Base-by-base conservation (phyloP, 208 protist genomes). In the Wallacemonas rigidus region DNA sequence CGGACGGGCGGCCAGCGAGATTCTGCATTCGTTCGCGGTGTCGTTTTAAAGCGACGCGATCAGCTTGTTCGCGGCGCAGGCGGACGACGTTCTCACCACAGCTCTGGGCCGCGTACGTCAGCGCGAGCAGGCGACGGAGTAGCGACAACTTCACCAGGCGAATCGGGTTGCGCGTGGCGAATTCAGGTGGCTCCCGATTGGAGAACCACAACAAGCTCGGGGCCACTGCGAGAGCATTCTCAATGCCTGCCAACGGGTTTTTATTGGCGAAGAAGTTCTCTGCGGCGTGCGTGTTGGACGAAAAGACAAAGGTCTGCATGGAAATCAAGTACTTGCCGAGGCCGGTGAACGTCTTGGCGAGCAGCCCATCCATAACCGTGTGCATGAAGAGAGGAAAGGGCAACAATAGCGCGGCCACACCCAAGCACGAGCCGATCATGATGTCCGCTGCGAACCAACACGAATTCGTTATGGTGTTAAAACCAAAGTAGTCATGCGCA, bases 161-260 rank as follows among this genome's bases (percentile, higher is more conserved):
- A 39, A 85, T 77, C 15, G 77, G 77, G 58, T 85, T 85, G 45
- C 76, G 75, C 43, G 81, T 41, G 9, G 69, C 39, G 63, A 82
- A 85, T 71, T 85, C 74, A 4, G 40, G 11, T 48, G 80, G 80
- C 73, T 85, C 80, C 80, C 80, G 81, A 67, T 79, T 81, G 2
- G 69, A 39, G 48, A 81, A 81, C 80, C 80, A 85, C 70, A 85
- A 67, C 60, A 85, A 67, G 7, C 76, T 68, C 41, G 76, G 76
- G 67, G 81, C 67, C 56, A 77, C 44, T 6, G 72, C 55, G 15
- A 81, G 71, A 5, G 69, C 53, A 26, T 56, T 62, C 69, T 85
- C 80, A 36, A 85, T 69, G 51, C 70, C 77, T 39, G 71, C 75
- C 40, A 85, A 78, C 15, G 76, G 71, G 17, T 44, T 67, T 15